These are phyloP conservation scores for Penicillium rolfsii DNA, from an alignment of 2,329 filamentous ascomycete genomes.

Conservation along the genomic window DNA sequence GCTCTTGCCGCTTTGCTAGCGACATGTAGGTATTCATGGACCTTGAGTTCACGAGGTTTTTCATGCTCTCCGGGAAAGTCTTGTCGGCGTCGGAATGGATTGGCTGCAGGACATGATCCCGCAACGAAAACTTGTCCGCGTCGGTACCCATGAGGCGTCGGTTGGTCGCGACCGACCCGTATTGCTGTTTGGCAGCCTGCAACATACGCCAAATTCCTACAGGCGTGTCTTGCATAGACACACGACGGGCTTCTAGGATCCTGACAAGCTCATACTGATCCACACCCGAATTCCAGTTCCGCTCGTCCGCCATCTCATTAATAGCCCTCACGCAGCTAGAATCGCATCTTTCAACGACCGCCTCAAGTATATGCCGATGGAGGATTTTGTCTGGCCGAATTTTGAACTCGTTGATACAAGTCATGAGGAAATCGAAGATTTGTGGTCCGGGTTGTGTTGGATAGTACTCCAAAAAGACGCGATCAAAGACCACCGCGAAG, in stretches of 20 bases:
- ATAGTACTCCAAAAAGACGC: slow-evolving; percentile 48
- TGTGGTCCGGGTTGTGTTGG: slow-evolving; percentile 38
- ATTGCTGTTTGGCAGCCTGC: slow-evolving; percentile 41
- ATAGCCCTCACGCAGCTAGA: slow-evolving; percentile 38
- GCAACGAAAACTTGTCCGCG: slow-evolving; percentile 17
- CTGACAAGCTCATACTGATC: slow-evolving; percentile 36
- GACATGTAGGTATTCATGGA: slow-evolving; percentile 39
- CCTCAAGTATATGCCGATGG: slow-evolving; percentile 46
- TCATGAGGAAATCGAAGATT: slow-evolving; percentile 43
- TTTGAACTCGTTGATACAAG: slow-evolving; percentile 40
- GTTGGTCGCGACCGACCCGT: slow-evolving; percentile 37
- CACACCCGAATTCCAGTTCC: slow-evolving; percentile 39
- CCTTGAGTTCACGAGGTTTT: slow-evolving; percentile 33
- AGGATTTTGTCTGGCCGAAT: slow-evolving; percentile 44
- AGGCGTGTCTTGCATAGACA: slow-evolving; percentile 40
- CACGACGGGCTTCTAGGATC: slow-evolving; percentile 39
- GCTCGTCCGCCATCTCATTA: slow-evolving; percentile 34
- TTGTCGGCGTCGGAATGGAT: slow-evolving; percentile 23
- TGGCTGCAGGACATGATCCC: slow-evolving; percentile 18
- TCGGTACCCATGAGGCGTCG: slow-evolving; percentile 41
- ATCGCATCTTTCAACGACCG: slow-evolving; percentile 45
- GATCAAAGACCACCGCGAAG: slow-evolving; percentile 43
- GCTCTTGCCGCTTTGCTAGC: slow-evolving; percentile 43
- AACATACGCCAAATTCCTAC: slow-evolving; percentile 48
- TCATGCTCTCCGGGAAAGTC: slow-evolving; percentile 35